Conservation (phyloP, 2,329 filamentous ascomycete genomes). For the Leptographium lundbergii region DNA sequence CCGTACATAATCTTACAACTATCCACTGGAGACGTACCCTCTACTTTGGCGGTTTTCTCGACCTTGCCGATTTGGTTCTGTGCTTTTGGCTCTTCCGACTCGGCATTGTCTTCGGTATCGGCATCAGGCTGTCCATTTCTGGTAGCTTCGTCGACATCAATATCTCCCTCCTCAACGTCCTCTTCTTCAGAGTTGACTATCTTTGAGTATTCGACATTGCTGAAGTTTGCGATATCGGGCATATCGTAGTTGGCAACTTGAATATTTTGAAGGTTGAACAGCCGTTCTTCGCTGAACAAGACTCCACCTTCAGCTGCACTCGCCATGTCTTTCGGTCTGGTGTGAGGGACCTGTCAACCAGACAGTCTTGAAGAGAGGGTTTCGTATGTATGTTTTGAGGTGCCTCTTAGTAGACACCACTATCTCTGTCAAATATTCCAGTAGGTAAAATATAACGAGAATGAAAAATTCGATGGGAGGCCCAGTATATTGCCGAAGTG, state of each 20-base stretch:
- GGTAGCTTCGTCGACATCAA: constrained; percentile 9
- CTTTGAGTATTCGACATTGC: constrained; percentile 27
- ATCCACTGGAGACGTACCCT: not conserved
- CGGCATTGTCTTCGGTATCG: not conserved
- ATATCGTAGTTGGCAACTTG: constrained; percentile 29
- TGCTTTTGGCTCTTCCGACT: not conserved
- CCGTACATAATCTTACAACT: not conserved
- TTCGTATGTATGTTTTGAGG: constrained; percentile 17
- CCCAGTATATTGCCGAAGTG: not conserved
- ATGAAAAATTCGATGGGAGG: not conserved
- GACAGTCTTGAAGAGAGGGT: constrained; percentile 15
- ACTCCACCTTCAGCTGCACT: constrained; percentile 19
- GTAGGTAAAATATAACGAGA: not conserved
- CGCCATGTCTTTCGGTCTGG: constrained; percentile 27
- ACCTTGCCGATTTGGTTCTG: not conserved
- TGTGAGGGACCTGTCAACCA: constrained; percentile 16
- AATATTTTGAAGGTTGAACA: constrained; percentile 25
- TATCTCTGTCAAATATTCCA: not conserved
- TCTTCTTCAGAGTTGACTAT: constrained; percentile 28
- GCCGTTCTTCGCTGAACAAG: constrained; percentile 26
- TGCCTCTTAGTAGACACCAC: not conserved
- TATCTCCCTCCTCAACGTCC: constrained; percentile 13
- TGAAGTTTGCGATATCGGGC: constrained; percentile 27
- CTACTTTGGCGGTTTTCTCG: not conserved
- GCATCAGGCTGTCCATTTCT: not conserved